Conservation (phyloP, 2,329 filamentous ascomycete genomes). For the Colletotrichum sidae region DNA sequence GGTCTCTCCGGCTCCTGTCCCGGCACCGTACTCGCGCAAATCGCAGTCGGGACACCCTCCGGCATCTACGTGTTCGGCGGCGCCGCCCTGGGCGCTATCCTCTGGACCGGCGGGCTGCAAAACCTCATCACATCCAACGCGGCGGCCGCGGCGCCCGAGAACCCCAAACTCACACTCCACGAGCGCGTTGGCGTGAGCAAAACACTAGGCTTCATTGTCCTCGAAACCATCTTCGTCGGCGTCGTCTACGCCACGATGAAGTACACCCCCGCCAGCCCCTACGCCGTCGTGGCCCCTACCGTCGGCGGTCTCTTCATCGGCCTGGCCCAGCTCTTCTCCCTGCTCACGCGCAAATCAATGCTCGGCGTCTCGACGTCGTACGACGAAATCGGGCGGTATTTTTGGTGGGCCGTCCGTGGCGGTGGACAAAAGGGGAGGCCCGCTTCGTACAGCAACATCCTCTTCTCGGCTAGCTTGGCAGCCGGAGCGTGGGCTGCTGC, state of each 20-base stretch:
- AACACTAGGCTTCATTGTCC: slow-evolving; percentile 50
- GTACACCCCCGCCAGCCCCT: slow-evolving; percentile 46
- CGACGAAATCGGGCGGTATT: slow-evolving; percentile 68
- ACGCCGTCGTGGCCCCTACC: slow-evolving; percentile 54
- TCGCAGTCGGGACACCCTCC: slow-evolving; percentile 63
- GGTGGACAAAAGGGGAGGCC: slow-evolving; percentile 43
- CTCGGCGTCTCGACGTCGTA: slow-evolving; percentile 72
- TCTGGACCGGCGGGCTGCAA: slow-evolving; percentile 60
- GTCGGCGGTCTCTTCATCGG: slow-evolving; percentile 71
- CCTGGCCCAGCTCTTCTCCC: slow-evolving; percentile 66
- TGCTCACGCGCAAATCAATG: slow-evolving; percentile 63
- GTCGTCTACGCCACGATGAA: slow-evolving; percentile 52
- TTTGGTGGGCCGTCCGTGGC: slow-evolving; percentile 57
- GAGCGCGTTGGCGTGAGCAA: slow-evolving; percentile 55
- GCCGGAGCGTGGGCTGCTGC: slow-evolving; percentile 57
- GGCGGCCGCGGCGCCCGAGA: slow-evolving; percentile 41
- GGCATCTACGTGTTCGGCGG: slow-evolving; percentile 66
- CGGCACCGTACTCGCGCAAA: slow-evolving; percentile 72
- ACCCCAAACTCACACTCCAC: slow-evolving; percentile 48
- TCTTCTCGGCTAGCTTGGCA: slow-evolving; percentile 65
- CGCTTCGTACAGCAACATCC: slow-evolving; percentile 54
- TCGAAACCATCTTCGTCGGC: slow-evolving; percentile 56
- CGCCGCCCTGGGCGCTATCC: slow-evolving; percentile 65
- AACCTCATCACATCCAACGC: slow-evolving; percentile 46
- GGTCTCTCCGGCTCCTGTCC: slow-evolving; percentile 73